phyloP scores from a whole-genome alignment of 805 yeast species.

The Ogataea paradorogensis region DNA sequence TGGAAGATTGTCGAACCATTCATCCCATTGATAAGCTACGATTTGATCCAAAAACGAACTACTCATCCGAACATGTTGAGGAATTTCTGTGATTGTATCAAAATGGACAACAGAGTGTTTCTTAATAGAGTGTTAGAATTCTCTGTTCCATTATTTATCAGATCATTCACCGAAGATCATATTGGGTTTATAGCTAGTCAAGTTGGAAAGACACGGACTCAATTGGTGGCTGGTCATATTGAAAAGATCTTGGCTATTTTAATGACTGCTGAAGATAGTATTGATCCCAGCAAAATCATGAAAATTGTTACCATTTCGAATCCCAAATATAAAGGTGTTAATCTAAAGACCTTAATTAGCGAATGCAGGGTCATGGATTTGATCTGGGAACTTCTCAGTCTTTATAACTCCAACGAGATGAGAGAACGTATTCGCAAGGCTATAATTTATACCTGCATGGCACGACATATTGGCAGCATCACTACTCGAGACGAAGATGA shows the following conservation, averaged over 20 bases:
- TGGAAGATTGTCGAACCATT: slow-evolving; percentile 81
- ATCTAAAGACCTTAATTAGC: slow-evolving; percentile 33
- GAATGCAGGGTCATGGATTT: slow-evolving; percentile 26
- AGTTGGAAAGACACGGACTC: slow-evolving; percentile 41
- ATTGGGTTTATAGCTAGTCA: slow-evolving; percentile 61
- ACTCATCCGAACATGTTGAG: slow-evolving; percentile 52
- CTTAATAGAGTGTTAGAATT: slow-evolving; percentile 65
- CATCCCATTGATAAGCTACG: slow-evolving; percentile 66
- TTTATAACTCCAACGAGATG: slow-evolving; percentile 33
- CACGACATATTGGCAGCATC: slow-evolving; percentile 18
- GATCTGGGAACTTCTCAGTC: slow-evolving; percentile 45
- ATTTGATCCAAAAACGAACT: slow-evolving; percentile 52
- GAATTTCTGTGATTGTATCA: slow-evolving; percentile 62
- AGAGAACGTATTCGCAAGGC: slow-evolving; percentile 39
- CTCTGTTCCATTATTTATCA: slow-evolving; percentile 74
- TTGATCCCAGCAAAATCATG: slow-evolving; percentile 49
- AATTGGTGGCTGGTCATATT: slow-evolving; percentile 47
- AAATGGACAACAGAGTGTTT: slow-evolving; percentile 58
- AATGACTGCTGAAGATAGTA: slow-evolving; percentile 46
- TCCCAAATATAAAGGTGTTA: slow-evolving; percentile 40
- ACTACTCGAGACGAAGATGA: slow-evolving; percentile 31
- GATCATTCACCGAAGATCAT: slow-evolving; percentile 60
- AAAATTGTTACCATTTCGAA: slow-evolving; percentile 52
- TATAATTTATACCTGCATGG: slow-evolving; percentile 30
- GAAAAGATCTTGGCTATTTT: slow-evolving; percentile 57